Percentiles rank a stretch among this genome's conserved stretches.
These are phyloP conservation scores for Pisolithus microcarpus DNA, from an alignment of 768 basidiomycete genomes.

Conservation along the genomic window DNA sequence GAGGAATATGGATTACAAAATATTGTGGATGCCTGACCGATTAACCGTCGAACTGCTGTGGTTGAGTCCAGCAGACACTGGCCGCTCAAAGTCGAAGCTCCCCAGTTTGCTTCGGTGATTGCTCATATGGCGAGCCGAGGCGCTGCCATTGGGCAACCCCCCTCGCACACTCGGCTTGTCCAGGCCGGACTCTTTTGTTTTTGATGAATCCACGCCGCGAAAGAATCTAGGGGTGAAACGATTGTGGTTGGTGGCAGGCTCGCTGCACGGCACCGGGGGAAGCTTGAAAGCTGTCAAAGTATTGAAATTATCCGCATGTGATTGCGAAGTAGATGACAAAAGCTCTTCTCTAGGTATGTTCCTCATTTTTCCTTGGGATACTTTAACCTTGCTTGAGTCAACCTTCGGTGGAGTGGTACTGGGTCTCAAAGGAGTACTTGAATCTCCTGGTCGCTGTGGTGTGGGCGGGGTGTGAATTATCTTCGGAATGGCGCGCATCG, in stretches of 20 bases:
- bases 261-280: not conserved
- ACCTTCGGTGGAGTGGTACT: slow-evolving; percentile 4
- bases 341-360: slow-evolving; percentile 21
- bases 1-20: slow-evolving; percentile 3
- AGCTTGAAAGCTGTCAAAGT: not conserved
- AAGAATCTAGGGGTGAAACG: slow-evolving; percentile 29
- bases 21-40: slow-evolving; percentile 6
- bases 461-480: slow-evolving; percentile 33
- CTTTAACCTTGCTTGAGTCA: slow-evolving; percentile 12
- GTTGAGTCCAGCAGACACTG: slow-evolving; percentile 34
- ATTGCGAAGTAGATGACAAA: slow-evolving; percentile 11
- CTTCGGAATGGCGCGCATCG: slow-evolving; percentile 19
- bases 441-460: slow-evolving; percentile 22
- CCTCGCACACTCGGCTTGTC: slow-evolving; percentile 24
- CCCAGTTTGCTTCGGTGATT: slow-evolving; percentile 53
- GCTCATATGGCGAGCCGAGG: slow-evolving; percentile 21
- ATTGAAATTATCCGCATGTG: not conserved
- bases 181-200: slow-evolving; percentile 13
- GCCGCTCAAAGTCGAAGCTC: slow-evolving; percentile 73
- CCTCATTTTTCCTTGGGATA: slow-evolving; percentile 8
- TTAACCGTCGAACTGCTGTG: slow-evolving; percentile 23
- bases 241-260: slow-evolving; percentile 7
- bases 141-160: slow-evolving; percentile 4
- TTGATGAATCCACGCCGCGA: slow-evolving; percentile 18
- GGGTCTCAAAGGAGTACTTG: slow-evolving; percentile 5